Evolutionary conservation across 140 eudicot genomes (phyloP).

Genomic region (Ambrosia hybrid): DNA sequence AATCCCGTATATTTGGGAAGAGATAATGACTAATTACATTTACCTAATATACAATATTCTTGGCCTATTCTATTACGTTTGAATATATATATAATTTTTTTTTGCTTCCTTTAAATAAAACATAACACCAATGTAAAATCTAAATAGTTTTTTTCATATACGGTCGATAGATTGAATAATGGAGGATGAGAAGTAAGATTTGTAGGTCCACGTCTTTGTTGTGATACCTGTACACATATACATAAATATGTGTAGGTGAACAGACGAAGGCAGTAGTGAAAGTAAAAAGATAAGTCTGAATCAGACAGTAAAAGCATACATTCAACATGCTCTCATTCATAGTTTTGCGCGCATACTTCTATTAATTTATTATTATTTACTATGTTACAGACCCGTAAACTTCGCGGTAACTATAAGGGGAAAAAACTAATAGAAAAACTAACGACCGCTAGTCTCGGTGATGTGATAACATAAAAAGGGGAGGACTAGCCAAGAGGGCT

Average conservation of each 20-base stretch:
- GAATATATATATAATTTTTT: neutral
- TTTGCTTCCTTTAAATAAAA: neutral
- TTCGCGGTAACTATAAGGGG: too few species aligned
- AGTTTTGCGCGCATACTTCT: too few species aligned
- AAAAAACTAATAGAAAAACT: too few species aligned
- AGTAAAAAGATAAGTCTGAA: conserved; percentile 17
- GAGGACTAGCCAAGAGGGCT: too few species aligned
- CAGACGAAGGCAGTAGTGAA: neutral
- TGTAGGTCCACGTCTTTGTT: neutral
- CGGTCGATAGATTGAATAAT: neutral
- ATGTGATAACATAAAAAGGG: too few species aligned
- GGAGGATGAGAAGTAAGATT: neutral
- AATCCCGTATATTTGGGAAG: too few species aligned
- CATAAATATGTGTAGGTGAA: neutral
- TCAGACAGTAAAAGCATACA: conserved; percentile 19
- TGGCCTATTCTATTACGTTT: neutral
- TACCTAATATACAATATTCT: too few species aligned
- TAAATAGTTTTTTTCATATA: neutral
- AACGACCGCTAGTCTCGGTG: too few species aligned
- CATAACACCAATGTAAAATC: neutral
- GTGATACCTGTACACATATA: neutral
- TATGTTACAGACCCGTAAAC: too few species aligned
- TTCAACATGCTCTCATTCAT: neutral
- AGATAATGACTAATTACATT: too few species aligned
- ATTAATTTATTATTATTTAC: too few species aligned